These are phyloP conservation scores for Ambrosiella cleistominuta DNA, from an alignment of 2,329 filamentous ascomycete genomes.

Conservation along the genomic window DNA sequence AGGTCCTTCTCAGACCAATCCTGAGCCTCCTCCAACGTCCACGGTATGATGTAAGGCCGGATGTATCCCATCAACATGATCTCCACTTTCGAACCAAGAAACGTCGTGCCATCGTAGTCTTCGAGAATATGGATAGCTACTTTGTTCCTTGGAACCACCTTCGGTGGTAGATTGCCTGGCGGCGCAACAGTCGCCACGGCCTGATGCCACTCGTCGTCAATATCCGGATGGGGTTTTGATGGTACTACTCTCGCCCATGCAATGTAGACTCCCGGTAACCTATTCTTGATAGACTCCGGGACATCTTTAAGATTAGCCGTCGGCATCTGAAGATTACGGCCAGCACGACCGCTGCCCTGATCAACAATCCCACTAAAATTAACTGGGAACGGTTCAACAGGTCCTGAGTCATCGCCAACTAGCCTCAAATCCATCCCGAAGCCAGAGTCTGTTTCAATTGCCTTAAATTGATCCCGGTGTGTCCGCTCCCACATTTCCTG, in stretches of 20 bases:
- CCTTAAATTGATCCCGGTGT: conserved; percentile 1
- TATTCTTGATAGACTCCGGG: conserved; percentile 32
- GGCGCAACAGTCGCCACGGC: conserved; percentile 40
- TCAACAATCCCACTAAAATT: conserved; percentile 32
- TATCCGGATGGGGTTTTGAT: not conserved
- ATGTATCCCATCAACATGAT: conserved; percentile 45
- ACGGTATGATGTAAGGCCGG: conserved; percentile 19
- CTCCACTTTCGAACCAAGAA: conserved; percentile 29
- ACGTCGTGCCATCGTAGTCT: conserved; percentile 27
- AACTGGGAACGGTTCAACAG: conserved; percentile 34
- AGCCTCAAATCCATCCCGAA: conserved; percentile 10
- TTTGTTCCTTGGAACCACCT: conserved; percentile 31
- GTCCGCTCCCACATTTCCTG: conserved; percentile 17
- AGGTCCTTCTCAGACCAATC: conserved; percentile 24
- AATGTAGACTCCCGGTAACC: conserved; percentile 44
- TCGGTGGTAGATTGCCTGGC: conserved; percentile 26
- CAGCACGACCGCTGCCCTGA: conserved; percentile 25
- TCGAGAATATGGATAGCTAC: conserved; percentile 37
- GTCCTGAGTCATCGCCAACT: conserved; percentile 33
- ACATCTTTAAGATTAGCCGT: conserved; percentile 37
- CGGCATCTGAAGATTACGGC: conserved; percentile 27
- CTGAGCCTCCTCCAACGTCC: conserved; percentile 15
- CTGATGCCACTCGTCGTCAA: conserved; percentile 33
- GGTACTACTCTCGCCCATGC: conserved; percentile 39
- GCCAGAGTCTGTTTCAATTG: not conserved